Conservation (phyloP, 306 rosid species). For the Fragaria vesca region DNA sequence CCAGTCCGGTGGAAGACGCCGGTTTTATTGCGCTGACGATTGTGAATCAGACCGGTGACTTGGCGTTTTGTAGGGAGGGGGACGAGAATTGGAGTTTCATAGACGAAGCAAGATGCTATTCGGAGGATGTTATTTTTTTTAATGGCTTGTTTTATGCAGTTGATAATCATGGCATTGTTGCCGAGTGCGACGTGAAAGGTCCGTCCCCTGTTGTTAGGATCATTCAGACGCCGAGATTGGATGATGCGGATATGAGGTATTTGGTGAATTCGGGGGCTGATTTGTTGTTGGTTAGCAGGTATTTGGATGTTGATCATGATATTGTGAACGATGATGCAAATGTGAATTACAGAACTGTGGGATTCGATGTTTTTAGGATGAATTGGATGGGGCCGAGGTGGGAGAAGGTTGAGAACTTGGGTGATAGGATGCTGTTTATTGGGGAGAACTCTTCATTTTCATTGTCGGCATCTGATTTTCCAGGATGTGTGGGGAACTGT, state of each 20-base stretch:
- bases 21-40: constrained; percentile 53
- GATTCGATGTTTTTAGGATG: constrained; percentile 57
- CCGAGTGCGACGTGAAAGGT: constrained; percentile 43
- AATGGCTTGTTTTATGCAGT: constrained; percentile 55
- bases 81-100: constrained; percentile 37
- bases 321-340: not conserved
- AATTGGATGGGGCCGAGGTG: constrained; percentile 39
- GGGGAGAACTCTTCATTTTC: constrained; percentile 62
- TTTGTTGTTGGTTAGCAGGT: constrained; percentile 44
- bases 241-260: constrained; percentile 49
- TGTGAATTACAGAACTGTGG: constrained; percentile 42
- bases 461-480: constrained; percentile 46
- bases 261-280: constrained; percentile 48
- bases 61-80: constrained; percentile 46
- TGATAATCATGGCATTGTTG: constrained; percentile 46
- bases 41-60: constrained; percentile 33
- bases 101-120: too few relatives aligned
- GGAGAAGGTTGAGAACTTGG: constrained; percentile 47
- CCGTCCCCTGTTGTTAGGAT: constrained; percentile 28
- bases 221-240: constrained; percentile 17
- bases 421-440: constrained; percentile 48
- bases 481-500: constrained; percentile 46
- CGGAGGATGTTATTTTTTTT: constrained; percentile 4
- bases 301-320: constrained; percentile 39
- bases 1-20: constrained; percentile 27